Conservation (phyloP, 176 grass and related monocot species). For the Cymbopogon citratus region DNA sequence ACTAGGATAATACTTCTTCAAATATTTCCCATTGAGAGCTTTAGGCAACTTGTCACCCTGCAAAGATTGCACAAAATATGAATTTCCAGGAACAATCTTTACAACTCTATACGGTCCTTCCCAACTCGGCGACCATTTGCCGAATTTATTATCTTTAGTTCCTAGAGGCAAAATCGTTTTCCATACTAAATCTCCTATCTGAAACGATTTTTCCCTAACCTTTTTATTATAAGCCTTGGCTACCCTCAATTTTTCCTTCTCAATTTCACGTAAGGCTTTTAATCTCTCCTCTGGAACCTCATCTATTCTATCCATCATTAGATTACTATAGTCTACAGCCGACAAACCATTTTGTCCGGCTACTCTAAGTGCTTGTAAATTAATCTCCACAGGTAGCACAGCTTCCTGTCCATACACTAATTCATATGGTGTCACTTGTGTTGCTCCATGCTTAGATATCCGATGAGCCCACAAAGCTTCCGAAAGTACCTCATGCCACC, state of each 20-base stretch:
- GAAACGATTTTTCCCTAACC: neutral
- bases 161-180: neutral
- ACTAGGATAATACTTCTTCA: too few species aligned
- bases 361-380: neutral
- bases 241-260: neutral
- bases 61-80: neutral
- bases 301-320: neutral
- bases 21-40: too few species aligned
- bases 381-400: too few species aligned
- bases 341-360: neutral
- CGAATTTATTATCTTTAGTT: neutral
- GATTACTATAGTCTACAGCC: neutral
- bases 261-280: neutral
- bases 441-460: slow-evolving; percentile 6
- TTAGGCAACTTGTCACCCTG: neutral
- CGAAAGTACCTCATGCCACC: slow-evolving; percentile 12
- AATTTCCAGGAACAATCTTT: neutral
- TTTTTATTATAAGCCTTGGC: neutral
- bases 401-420: too few species aligned
- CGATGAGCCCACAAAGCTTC: slow-evolving; percentile 26
- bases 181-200: neutral
- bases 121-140: neutral
- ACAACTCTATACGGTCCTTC: neutral
- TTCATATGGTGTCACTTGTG: too few species aligned
- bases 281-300: neutral